phyloP scores from a whole-genome alignment of 1,139 yeast species.

The Debaryomyces sp. region DNA sequence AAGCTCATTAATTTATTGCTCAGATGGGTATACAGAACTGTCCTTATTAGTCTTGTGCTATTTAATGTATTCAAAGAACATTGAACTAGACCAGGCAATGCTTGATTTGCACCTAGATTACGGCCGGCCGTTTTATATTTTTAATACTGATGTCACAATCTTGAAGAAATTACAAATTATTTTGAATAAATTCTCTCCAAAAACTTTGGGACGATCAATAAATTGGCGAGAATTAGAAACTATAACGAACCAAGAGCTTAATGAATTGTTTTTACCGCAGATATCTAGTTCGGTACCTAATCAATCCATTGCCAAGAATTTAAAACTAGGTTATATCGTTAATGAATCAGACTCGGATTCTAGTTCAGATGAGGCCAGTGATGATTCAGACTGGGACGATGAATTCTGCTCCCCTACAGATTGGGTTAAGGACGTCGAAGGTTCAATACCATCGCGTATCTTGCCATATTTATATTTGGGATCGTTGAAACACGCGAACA shows the following conservation, averaged over 20 bases:
- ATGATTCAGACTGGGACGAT: constrained; percentile 8
- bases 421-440: constrained; percentile 53
- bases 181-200: constrained; percentile 59
- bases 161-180: constrained; percentile 65
- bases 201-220: constrained; percentile 13
- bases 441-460: constrained; percentile 73
- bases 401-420: constrained; percentile 13
- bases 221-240: constrained; percentile 31
- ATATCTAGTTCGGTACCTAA: constrained; percentile 5
- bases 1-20: constrained; percentile 65
- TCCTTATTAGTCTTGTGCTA: constrained; percentile 73
- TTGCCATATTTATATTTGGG: constrained; percentile 87
- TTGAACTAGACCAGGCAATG: constrained; percentile 54
- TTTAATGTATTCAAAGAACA: constrained; percentile 65
- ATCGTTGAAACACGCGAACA: constrained; percentile 78
- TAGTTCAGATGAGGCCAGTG: constrained; percentile 9
- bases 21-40: constrained; percentile 93
- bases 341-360: constrained; percentile 17
- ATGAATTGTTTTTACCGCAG: constrained; percentile 23
- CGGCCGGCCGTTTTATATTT: constrained; percentile 82
- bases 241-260: constrained; percentile 34
- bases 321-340: constrained; percentile 30
- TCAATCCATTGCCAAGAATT: constrained; percentile 12
- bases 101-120: constrained; percentile 61
- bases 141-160: constrained; percentile 71